Base-by-base conservation (phyloP, 2,329 filamentous ascomycete genomes). In the Hypoxylon sp. region DNA sequence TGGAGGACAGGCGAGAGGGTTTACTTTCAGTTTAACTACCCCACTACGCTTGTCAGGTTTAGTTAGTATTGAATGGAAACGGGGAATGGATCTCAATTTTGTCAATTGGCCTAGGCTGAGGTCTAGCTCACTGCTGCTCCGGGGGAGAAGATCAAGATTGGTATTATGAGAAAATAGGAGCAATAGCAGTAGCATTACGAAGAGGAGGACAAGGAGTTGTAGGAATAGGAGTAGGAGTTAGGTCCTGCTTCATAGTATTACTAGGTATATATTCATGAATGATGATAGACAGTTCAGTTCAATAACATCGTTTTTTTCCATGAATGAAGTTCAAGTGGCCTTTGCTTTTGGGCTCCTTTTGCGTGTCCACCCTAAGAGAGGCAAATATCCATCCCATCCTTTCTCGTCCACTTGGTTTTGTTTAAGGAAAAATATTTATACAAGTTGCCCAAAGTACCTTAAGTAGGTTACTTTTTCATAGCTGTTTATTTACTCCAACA, bases 1-100 rank as follows among this genome's bases (percentile, higher is more conserved):
- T 23, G 28, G n/a, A 17, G 25, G 38, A 2, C 14, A 30, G 7
- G 13, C 11, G 10, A 17, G 38, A 43, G 46, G 14, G 30, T 34
- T 45, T 51, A 11, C 28, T 50, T 60, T n/a, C 38, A 28, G 45
- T 45, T 52, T 43, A 57, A 48, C 52, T 53, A 30, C 28, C 28
- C 28, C 28, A 30, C 28, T 52, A 48, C 49, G 41, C 25, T 5
- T 55, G 14, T 36, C 49, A 48, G 25, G 41, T 53, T 48, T 32
- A 25, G 53, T 43, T 30, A 51, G 41, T 65, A 55, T 48, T 64
- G 56, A 60, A 56, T 65, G 55, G 34, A 55, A 65, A 55, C 25
- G 28, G 43, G 43, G 41, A 23, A n/a, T 49, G 61, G 41, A 50
- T 30, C n/a, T 17, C 17, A 3, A 43, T 5, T 19, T 43, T 21